Evolutionary conservation across 495 filamentous ascomycete genomes (phyloP).

Genomic region (Hypoxylon lienhwacheense): DNA sequence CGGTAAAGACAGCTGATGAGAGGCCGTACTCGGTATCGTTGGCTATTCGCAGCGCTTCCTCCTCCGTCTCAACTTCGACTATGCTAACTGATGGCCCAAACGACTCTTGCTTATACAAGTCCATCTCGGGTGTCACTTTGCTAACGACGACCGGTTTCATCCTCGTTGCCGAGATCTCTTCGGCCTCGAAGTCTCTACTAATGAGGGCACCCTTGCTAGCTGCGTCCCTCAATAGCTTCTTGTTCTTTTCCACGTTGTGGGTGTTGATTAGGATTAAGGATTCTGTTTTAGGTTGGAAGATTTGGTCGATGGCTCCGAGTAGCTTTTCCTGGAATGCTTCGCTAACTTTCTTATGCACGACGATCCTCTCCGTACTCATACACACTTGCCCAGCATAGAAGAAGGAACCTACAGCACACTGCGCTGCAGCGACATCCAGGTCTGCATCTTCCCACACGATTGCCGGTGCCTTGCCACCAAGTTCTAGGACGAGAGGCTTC

Average conservation of each 20-base stretch:
- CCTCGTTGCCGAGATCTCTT: slow-evolving; percentile 52
- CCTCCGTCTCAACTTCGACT: slow-evolving; percentile 58
- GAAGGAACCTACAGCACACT: slow-evolving; percentile 57
- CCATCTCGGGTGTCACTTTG: slow-evolving; percentile 76
- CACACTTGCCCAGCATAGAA: slow-evolving; percentile 78
- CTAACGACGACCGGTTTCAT: slow-evolving; percentile 74
- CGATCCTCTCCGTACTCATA: slow-evolving; percentile 84
- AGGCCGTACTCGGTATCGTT: slow-evolving; percentile 85
- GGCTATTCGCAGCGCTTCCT: slow-evolving; percentile 73
- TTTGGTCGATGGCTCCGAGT: slow-evolving; percentile 51
- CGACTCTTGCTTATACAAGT: slow-evolving; percentile 76
- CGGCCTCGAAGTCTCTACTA: slow-evolving; percentile 54
- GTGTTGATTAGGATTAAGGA: slow-evolving; percentile 64
- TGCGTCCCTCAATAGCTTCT: slow-evolving; percentile 66
- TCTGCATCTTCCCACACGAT: slow-evolving; percentile 70
- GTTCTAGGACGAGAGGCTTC: slow-evolving; percentile 70
- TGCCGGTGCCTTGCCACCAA: slow-evolving; percentile 67
- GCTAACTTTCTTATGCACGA: slow-evolving; percentile 72
- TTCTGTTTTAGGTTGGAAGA: slow-evolving; percentile 53
- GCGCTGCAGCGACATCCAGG: slow-evolving; percentile 57
- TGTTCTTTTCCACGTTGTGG: slow-evolving; percentile 66
- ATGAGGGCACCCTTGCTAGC: slow-evolving; percentile 70
- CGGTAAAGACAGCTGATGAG: slow-evolving; percentile 83
- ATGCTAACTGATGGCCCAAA: slow-evolving; percentile 78
- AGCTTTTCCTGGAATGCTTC: slow-evolving; percentile 66